Evolutionary conservation across 768 basidiomycete species (phyloP), one percentile per base, ranked within the genome.

Genomic region (Boletus sensibilis): DNA sequence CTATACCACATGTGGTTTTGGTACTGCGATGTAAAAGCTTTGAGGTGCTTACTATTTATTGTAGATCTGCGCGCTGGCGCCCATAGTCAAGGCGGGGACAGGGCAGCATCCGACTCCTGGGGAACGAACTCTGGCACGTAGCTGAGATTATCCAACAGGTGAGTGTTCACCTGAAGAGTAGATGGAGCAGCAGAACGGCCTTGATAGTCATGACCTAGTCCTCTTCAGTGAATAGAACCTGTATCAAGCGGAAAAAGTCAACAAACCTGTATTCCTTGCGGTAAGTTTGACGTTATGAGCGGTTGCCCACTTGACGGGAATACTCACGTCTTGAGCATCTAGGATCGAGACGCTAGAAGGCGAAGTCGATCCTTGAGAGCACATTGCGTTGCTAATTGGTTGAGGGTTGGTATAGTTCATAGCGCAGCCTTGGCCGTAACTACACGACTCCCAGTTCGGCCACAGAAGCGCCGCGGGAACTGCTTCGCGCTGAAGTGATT

Each of bases 141-240:
- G 13, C 5, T 50, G 2, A 68, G 53, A 21, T 21, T 44, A 16
- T 58, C 42, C 43, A 67, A 9, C 8, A 43, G 10, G 44, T 68
- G 66, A 4, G 66, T 67, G 41, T 59, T 39, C 18, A 66, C 67
- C 35, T 68, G 66, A 27, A 68, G 61, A 10, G 66, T 56, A 10
- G 59, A 66, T 25, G 64, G 66, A n/a, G 51, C 57, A 27, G 67
- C 58, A 47, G 66, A 66, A 33, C 66, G 61, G 18, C 67, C 66
- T 9, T 52, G 55, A 40, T 40, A 58, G 39, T 68, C 66, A 25
- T 68, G 66, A 6, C 66, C 67, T 64, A 50, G 14, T 29, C 27
- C 20, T 10, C 20, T 31, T 46, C 29, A 20, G 13, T 37, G 14
- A 64, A 29, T 5, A 20, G 2, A 47, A 11, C 6, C 37, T 2